Conservation (phyloP, 768 basidiomycete genomes). For the Amanita molliuscula region DNA sequence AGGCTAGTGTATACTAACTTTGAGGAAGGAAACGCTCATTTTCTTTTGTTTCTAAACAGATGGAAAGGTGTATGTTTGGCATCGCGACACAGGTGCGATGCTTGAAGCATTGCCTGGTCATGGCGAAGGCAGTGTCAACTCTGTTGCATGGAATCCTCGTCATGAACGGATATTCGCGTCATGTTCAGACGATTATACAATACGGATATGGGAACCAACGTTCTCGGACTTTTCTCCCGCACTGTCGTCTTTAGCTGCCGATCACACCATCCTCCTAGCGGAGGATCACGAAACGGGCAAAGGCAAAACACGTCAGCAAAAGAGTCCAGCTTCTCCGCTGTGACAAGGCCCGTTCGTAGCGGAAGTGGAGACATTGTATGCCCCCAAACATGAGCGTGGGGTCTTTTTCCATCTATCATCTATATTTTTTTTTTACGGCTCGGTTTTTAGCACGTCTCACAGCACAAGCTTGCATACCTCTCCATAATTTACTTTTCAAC, state of each 20-base stretch:
- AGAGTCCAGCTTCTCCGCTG: neutral
- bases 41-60: conserved; percentile 37
- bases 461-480: conserved; percentile 5
- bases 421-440: neutral
- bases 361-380: neutral
- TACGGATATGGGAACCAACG: conserved; percentile 81
- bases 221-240: conserved; percentile 10
- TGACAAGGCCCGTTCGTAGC: neutral
- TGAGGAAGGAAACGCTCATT: neutral
- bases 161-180: conserved; percentile 92
- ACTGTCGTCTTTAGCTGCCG: conserved; percentile 2
- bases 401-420: neutral
- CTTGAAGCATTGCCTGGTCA: conserved; percentile 89
- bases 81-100: conserved; percentile 71
- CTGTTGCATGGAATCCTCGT: conserved; percentile 91
- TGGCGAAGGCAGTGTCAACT: conserved; percentile 84
- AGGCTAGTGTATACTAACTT: conserved; percentile 40
- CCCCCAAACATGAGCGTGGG: neutral
- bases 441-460: neutral
- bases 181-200: conserved; percentile 86
- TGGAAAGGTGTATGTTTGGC: conserved; percentile 92
- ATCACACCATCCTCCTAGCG: conserved; percentile 10
- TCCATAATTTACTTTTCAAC: neutral
- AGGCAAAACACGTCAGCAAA: conserved; percentile 46
- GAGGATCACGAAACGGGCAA: conserved; percentile 48